Conservation (phyloP, 164 flowering plant species). For the grape (Vitis vinifera) region DNA sequence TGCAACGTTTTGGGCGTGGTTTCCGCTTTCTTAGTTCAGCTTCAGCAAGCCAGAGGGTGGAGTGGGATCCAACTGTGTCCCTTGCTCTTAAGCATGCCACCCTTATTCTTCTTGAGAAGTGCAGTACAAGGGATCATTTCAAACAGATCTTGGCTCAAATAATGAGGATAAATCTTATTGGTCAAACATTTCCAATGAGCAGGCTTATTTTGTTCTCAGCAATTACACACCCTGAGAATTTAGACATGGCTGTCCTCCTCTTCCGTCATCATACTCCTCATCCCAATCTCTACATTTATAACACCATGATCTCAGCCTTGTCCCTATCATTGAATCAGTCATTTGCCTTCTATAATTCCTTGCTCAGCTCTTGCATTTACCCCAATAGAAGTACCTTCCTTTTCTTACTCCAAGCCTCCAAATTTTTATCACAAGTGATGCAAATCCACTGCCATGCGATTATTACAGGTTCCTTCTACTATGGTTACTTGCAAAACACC, state of each 20-base stretch:
- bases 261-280: constrained; percentile 41
- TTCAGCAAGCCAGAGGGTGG: constrained; percentile 15
- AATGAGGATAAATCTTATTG: constrained; percentile 36
- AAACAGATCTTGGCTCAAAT: constrained; percentile 56
- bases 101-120: constrained; percentile 55
- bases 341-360: constrained; percentile 33
- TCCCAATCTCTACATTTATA: constrained; percentile 56
- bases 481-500: constrained; percentile 37
- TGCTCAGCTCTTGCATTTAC: constrained; percentile 15
- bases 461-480: constrained; percentile 20
- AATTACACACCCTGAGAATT: constrained; percentile 39
- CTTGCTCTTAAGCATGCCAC: constrained; percentile 51
- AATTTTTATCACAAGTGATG: constrained; percentile 10
- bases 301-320: constrained; percentile 50
- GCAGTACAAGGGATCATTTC: constrained; percentile 45
- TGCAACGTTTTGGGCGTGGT: constrained; percentile 23
- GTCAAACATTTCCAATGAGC: constrained; percentile 60
- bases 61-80: constrained; percentile 53
- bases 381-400: constrained; percentile 27
- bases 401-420: constrained; percentile 18
- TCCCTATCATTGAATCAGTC: constrained; percentile 27
- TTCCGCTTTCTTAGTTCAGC: constrained; percentile 20
- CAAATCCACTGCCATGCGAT: constrained; percentile 32
- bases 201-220: constrained; percentile 56
- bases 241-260: constrained; percentile 49